Percentiles rank a stretch among this genome's conserved stretches.
Evolutionary conservation across 2,329 filamentous ascomycete species (phyloP).

Genomic region (Ascochyta pisi): DNA sequence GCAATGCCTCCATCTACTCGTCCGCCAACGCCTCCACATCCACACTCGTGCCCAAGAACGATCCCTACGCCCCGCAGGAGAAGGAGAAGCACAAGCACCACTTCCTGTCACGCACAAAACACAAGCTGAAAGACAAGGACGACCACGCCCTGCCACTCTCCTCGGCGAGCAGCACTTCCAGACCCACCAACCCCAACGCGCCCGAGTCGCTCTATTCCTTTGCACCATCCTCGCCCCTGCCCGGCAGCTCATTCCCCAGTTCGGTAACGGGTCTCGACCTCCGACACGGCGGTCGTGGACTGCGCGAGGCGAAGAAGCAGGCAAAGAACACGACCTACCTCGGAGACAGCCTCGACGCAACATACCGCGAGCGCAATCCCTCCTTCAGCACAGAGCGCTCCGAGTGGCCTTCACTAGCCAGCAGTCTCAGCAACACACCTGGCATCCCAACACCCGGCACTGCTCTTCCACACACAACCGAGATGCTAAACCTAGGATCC

Average conservation of each 20-base stretch:
- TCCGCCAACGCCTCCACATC: slow-evolving; percentile 78
- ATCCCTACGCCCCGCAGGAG: slow-evolving; percentile 58
- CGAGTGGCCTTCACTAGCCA: slow-evolving; percentile 45
- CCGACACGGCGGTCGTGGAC: slow-evolving; percentile 75
- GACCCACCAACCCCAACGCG: slow-evolving; percentile 75
- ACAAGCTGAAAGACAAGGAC: slow-evolving; percentile 76
- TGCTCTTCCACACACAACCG: slow-evolving; percentile 42
- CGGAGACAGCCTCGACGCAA: slow-evolving; percentile 41
- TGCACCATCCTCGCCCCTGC: slow-evolving; percentile 74
- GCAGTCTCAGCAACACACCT: slow-evolving; percentile 34
- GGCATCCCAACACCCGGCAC: slow-evolving; percentile 32
- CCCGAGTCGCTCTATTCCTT: slow-evolving; percentile 82
- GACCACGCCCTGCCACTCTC: slow-evolving; percentile 74
- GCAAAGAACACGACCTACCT: slow-evolving; percentile 55
- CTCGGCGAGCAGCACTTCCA: slow-evolving; percentile 78
- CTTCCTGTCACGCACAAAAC: slow-evolving; percentile 79
- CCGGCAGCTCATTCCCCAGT: slow-evolving; percentile 75
- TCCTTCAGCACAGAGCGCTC: slow-evolving; percentile 49
- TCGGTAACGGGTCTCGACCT: slow-evolving; percentile 82
- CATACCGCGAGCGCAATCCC: slow-evolving; percentile 45
- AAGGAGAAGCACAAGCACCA: slow-evolving; percentile 79
- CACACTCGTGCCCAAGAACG: slow-evolving; percentile 70
- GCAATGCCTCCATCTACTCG: slow-evolving; percentile 71
- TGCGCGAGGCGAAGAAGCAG: slow-evolving; percentile 74
- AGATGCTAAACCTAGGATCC: slow-evolving; percentile 54